Evolutionary conservation across 2,329 filamentous ascomycete species (phyloP), one percentile per base, ranked within the genome.

Genomic region (Fonsecaea monophora): DNA sequence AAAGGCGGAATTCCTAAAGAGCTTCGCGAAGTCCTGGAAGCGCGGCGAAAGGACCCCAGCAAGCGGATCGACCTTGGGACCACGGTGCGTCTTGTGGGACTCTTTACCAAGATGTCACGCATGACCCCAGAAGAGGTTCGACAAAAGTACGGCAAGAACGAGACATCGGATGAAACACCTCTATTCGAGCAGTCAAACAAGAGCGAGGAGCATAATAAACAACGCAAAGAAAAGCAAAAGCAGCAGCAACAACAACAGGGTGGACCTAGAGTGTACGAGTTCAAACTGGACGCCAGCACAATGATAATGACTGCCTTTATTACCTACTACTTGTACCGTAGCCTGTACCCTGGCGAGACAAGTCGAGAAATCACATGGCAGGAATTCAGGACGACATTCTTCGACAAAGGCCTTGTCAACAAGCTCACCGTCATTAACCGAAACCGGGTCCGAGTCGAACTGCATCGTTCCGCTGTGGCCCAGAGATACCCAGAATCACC

Each of bases 401-500:
- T 99, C 68, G 93, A 97, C 80, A 97, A 96, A 83, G 95, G 95
- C 7, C 85, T 99, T 30, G 94, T 99, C 21, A 92, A 97, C 81
- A 97, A 94, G 82, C 85, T 99, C 72, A 89, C 89, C 18, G 89
- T 96, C 38, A 86, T 97, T 60, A 89, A 93, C 73, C 87, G 89
- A 70, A 89, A 87, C 74, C 87, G 87, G 68, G 95, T 98, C 54
- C 87, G 90, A 62, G 92, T 97, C 37, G 87, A 92, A 71, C 83
- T 95, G 57, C 89, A 96, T 77, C 89, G 90, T 57, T 89, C 94
- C 72, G 90, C 89, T 37, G 85, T 90, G 42, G 84, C 86, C 56
- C 81, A 86, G 57, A 86, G 90, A 79, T 93, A 94, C 74, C 91
- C 92, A 2, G 92, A 94, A 65, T 91, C 90, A 30, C 86, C 86